phyloP scores from a whole-genome alignment of 495 filamentous ascomycete genomes.

The Aspergillus bertholletiae region DNA sequence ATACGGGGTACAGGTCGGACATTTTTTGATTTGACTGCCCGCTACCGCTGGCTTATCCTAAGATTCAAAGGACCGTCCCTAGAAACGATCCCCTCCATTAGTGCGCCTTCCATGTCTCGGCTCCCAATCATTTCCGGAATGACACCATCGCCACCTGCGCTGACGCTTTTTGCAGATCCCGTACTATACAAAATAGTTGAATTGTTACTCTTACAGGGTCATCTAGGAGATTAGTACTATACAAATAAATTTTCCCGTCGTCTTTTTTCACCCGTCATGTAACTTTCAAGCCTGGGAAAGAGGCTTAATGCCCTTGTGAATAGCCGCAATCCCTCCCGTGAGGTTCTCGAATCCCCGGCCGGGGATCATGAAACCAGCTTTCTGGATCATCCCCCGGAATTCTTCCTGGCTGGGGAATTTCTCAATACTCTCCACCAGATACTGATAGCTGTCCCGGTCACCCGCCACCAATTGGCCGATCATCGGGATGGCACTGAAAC shows the following conservation, averaged over 20 bases:
- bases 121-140: conserved; percentile 3
- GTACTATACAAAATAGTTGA: background rate
- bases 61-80: background rate
- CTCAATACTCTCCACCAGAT: conserved; percentile 97
- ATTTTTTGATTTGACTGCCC: background rate
- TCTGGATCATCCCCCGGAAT: conserved; percentile 82
- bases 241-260: too few relatives aligned
- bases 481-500: conserved; percentile 87
- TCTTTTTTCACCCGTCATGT: too few relatives aligned
- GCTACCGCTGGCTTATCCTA: background rate
- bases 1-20: background rate
- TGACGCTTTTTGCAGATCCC: conserved; percentile 13
- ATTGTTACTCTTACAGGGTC: conserved; percentile 3
- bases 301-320: conserved; percentile 96
- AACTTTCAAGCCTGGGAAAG: conserved; percentile 28
- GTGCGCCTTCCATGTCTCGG: background rate
- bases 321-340: conserved; percentile 86
- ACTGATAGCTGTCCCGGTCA: conserved; percentile 95
- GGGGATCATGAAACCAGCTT: conserved; percentile 82
- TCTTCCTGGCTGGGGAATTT: conserved; percentile 80
- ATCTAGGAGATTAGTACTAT: background rate
- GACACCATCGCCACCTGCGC: conserved; percentile 17
- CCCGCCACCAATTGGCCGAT: conserved; percentile 95
- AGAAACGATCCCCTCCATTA: background rate
- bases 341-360: conserved; percentile 82